Base-by-base conservation (phyloP, 2,329 filamentous ascomycete genomes). In the Pseudonectria buxi region DNA sequence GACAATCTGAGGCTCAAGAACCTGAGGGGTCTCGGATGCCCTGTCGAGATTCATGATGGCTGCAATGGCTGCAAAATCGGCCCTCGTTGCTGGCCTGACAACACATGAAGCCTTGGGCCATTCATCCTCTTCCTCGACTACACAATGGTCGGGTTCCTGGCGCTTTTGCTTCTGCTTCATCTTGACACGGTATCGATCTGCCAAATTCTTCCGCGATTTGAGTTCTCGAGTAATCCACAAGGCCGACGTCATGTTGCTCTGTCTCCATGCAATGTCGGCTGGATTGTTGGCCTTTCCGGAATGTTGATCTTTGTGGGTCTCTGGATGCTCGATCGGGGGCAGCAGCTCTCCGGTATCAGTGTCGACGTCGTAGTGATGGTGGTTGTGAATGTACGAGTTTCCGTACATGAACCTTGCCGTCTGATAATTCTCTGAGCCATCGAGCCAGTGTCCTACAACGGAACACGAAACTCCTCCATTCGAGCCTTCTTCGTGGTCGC, bases 41-140 rank as follows among this genome's bases (percentile, higher is more conserved):
- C 28, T 10, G 33, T 74, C 71, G 4, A 49, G 30, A 28, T 73
- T 72, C 47, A 74, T 66, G 4, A 74, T 67, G 0, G 44, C 38
- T 0, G 56, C 51, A n/a, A 74, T 63, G 1, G 44, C 52, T 0
- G 38, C 34, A 30, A 71, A 59, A 34, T 76, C 70, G 0, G 34
- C 18, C 1, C 44, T 33, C 2, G 30, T 41, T 1, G 58, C 69
- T 0, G 69, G 70, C 0, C 71, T 65, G 14, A 75, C 39, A 28
- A 62, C 54, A 28, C 63, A 69, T 3, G 52, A 7, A 30, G 55
- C 40, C 36, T 39, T 49, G 10, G 56, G 57, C 48, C 50, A 59
- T 7, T 30, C 14, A 9, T 40, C 37, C 15, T 50, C 44, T 14
- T 46, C 44, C 14, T 46, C 34, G 12, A 33, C 22, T 10, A 34